Base-by-base conservation (phyloP, 176 grass and related monocot species). In the Avena eriantha region DNA sequence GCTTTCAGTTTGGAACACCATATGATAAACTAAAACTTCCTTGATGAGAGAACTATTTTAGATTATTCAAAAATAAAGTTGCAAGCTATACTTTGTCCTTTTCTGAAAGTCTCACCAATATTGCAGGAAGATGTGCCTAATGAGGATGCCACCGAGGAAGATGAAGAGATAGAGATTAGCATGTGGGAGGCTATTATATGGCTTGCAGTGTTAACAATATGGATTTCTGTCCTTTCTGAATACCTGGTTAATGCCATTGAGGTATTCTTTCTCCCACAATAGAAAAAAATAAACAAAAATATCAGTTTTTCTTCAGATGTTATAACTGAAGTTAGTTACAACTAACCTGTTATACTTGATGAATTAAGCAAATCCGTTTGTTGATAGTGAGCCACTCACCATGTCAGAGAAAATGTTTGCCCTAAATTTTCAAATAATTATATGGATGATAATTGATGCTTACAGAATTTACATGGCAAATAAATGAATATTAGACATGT, bases 161-260 rank as follows among this genome's bases (percentile, higher is more conserved):
- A 92, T 31, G 91, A 93, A 65, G 77, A 89, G 61, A 74, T 92
- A 18, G 93, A 92, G 26, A 92, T 98, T 82, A 88, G 96, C 63
- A 86, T 98, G 87, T 86, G 86, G 85, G 93, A 94, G 66, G 83
- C 96, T 50, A 50, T 98, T 89, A 48, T 57, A 24, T 98, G 96
- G 96, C 91, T 98, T 70, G 77, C 91, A 64, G 86, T 90, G 49
- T 84, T 98, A 76, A 98, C 93, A 8, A 35, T 89, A 33, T 85
- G 89, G 58, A 70, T 98, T 39, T 88, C 96, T 50, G 33, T 93
- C 43, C 87, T 98, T 87, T 98, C 96, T 71, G 86, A 98, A 77
- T 95, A 98, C 85, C 80, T 98, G 58, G 91, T 98, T 80, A 84
- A 86, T 89, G 88, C 93, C 49, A 98, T 98, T 79, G 85, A 98